Conservation (phyloP, 202 grass and related monocot species). For the Elaeis oleifera region DNA sequence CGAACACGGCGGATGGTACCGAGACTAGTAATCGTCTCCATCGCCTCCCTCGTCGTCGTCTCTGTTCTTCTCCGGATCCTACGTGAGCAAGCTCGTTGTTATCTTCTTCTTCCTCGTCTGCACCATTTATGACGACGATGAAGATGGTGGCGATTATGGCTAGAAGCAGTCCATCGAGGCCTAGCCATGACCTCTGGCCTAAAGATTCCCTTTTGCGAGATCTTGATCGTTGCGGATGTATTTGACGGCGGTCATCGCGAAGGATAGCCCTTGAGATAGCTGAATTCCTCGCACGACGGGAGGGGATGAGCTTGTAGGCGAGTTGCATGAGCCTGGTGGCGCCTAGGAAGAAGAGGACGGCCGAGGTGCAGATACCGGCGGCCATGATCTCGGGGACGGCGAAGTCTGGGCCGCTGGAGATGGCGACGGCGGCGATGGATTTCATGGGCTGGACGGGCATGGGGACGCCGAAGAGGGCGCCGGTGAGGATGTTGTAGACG, state of each 20-base stretch:
- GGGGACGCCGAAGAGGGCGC: constrained; percentile 63
- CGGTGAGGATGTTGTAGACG: constrained; percentile 60
- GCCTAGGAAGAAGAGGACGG: constrained; percentile 47
- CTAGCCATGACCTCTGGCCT: constrained; percentile 32
- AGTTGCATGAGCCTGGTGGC: constrained; percentile 47
- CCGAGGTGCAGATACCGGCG: constrained; percentile 59
- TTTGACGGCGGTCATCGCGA: constrained; percentile 47
- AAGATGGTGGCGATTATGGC: constrained; percentile 45
- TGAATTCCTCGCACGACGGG: constrained; percentile 70
- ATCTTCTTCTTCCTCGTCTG: constrained; percentile 3
- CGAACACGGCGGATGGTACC: constrained; percentile 46
- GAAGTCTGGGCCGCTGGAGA: constrained; percentile 38
- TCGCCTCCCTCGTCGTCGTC: background rate
- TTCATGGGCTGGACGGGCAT: constrained; percentile 89
- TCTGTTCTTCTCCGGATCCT: background rate
- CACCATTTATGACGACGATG: constrained; percentile 54
- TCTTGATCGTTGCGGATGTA: constrained; percentile 57
- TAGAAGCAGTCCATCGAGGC: constrained; percentile 52
- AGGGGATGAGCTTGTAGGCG: constrained; percentile 48
- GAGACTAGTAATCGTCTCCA: constrained; percentile 3
- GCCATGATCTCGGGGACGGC: constrained; percentile 62
- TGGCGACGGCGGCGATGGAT: constrained; percentile 63
- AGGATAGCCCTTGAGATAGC: constrained; percentile 57
- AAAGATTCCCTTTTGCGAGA: constrained; percentile 38
- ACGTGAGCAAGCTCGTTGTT: background rate